Conservation (phyloP, 495 filamentous ascomycete species). For the Penicillium paradoxum region DNA sequence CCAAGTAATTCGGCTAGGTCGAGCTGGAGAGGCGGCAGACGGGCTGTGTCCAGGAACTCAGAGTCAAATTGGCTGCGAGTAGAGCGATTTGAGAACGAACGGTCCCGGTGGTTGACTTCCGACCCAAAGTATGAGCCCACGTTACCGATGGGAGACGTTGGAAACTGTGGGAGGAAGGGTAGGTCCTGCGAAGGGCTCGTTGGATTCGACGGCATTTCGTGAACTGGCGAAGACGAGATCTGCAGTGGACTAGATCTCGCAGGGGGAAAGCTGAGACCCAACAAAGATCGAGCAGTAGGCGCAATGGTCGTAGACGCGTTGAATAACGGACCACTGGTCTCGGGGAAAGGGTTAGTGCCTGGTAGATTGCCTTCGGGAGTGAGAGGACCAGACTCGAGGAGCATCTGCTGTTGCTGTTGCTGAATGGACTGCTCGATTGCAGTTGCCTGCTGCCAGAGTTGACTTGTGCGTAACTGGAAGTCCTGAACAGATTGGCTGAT, state of each 20-base stretch:
- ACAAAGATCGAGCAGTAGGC: slow-evolving; percentile 31
- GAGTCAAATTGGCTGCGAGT: slow-evolving; percentile 37
- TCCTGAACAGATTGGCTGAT: slow-evolving; percentile 45
- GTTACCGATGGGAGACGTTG: slow-evolving; percentile 33
- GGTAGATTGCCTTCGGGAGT: slow-evolving; percentile 49
- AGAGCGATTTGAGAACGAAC: slow-evolving; percentile 47
- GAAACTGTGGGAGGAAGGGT: slow-evolving; percentile 35
- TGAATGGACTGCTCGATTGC: slow-evolving; percentile 45
- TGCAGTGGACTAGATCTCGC: slow-evolving; percentile 42
- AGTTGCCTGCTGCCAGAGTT: slow-evolving; percentile 46
- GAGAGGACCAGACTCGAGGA: slow-evolving; percentile 41
- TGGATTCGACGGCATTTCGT: slow-evolving; percentile 34
- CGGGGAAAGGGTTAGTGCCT: slow-evolving; percentile 39
- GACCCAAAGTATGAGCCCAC: slow-evolving; percentile 31
- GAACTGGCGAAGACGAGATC: slow-evolving; percentile 31
- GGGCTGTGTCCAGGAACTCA: slow-evolving; percentile 36
- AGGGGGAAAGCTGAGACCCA: slow-evolving; percentile 38
- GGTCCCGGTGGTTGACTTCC: slow-evolving; percentile 35
- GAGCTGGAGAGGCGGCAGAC: slow-evolving; percentile 30
- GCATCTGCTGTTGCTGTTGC: slow-evolving; percentile 41
- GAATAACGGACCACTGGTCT: slow-evolving; percentile 24
- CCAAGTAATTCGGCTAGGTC: slow-evolving; percentile 34
- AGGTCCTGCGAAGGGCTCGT: slow-evolving; percentile 36
- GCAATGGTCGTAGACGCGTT: slow-evolving; percentile 27
- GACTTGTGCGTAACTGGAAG: slow-evolving; percentile 42